These are phyloP conservation scores for Pythium sukuiense DNA, from an alignment of 352 stramenopile species.

Conservation along the genomic window DNA sequence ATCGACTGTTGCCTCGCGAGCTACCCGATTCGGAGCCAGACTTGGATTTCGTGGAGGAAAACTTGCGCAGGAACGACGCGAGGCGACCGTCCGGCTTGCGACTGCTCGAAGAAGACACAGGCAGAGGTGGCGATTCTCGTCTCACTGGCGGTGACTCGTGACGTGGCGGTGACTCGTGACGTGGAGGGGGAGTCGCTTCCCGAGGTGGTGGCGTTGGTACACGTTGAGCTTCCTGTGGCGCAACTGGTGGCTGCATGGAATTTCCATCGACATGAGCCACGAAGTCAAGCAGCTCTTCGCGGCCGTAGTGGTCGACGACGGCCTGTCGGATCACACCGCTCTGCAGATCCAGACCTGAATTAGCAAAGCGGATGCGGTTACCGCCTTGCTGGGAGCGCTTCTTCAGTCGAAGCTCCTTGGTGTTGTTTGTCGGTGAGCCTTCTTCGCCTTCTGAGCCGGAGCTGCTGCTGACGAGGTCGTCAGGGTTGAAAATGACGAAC, in stretches of 20 bases:
- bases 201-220: background rate
- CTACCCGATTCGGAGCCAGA: conserved; percentile 10
- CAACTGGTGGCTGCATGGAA: background rate
- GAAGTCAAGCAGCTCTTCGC: conserved; percentile 31
- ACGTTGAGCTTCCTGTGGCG: background rate
- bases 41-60: conserved; percentile 28
- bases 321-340: conserved; percentile 26
- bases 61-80: conserved; percentile 27
- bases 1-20: conserved; percentile 16
- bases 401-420: conserved; percentile 25
- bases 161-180: conserved; percentile 8
- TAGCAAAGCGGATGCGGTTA: conserved; percentile 13
- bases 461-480: conserved; percentile 33
- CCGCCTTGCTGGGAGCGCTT: conserved; percentile 13
- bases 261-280: conserved; percentile 20
- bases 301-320: conserved; percentile 30
- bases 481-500: conserved; percentile 56
- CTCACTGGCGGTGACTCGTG: conserved; percentile 8
- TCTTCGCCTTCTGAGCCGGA: conserved; percentile 22
- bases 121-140: conserved; percentile 1
- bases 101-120: background rate
- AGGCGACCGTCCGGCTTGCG: conserved; percentile 20
- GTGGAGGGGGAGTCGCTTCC: background rate
- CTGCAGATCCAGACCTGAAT: conserved; percentile 26
- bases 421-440: conserved; percentile 10